phyloP scores from a whole-genome alignment of 202 grass and related monocot species.

The Schoenoplectus triqueter region DNA sequence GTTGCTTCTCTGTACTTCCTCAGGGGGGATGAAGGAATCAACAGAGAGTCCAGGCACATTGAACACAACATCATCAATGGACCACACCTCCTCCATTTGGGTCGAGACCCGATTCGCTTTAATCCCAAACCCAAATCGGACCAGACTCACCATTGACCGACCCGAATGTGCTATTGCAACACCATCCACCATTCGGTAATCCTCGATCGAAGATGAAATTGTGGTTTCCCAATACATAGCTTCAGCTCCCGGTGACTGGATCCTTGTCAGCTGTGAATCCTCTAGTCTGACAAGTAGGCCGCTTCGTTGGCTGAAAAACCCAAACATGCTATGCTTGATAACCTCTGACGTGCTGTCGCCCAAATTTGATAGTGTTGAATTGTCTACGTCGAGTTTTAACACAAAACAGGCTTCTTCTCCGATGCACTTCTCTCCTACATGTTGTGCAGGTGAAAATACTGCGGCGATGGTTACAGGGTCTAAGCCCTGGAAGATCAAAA shows the following conservation, averaged over 20 bases:
- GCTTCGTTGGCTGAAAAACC: conserved; percentile 96
- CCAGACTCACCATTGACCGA: conserved; percentile 65
- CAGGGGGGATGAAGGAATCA: conserved; percentile 88
- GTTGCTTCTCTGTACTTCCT: conserved; percentile 75
- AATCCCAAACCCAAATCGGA: conserved; percentile 80
- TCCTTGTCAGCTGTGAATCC: conserved; percentile 87
- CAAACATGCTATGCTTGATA: conserved; percentile 83
- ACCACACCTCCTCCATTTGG: conserved; percentile 93
- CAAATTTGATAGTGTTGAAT: conserved; percentile 72
- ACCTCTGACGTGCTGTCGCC: conserved; percentile 90
- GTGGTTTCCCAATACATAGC: conserved; percentile 99
- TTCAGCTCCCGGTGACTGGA: conserved; percentile 79
- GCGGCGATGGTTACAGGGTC: conserved; percentile 81
- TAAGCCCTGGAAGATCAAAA: conserved; percentile 56
- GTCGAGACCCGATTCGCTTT: conserved; percentile 66
- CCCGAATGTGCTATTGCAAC: conserved; percentile 71
- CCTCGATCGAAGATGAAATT: conserved; percentile 57
- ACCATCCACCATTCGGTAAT: conserved; percentile 72
- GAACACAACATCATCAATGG: conserved; percentile 89
- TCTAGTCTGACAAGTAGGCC: conserved; percentile 76
- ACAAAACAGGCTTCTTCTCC: conserved; percentile 93
- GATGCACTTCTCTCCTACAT: conserved; percentile 87
- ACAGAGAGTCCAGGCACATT: conserved; percentile 79
- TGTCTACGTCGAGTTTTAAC: conserved; percentile 68
- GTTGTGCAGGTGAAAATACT: conserved; percentile 79